Evolutionary conservation across 176 grass and related monocot species (phyloP).

Genomic region (Oryza nivara): DNA sequence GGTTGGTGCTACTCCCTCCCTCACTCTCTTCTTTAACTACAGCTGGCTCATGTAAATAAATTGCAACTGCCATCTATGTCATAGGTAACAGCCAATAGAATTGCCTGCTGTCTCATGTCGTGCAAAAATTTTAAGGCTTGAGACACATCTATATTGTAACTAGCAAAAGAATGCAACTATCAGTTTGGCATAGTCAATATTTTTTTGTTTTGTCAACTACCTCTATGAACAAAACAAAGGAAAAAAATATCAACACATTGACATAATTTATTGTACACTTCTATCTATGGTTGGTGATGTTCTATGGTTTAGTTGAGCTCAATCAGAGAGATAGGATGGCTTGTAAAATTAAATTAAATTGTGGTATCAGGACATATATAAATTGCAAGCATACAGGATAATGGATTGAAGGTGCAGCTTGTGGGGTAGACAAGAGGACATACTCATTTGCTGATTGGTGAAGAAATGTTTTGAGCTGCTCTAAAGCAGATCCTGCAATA

Average conservation of each 20-base stretch:
- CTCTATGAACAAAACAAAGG: background rate
- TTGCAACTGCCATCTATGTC: constrained; percentile 1
- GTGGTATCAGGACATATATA: background rate
- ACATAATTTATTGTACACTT: constrained; percentile 21
- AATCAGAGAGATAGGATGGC: constrained; percentile 23
- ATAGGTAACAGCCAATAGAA: background rate
- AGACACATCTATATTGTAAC: constrained; percentile 2
- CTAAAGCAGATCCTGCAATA: constrained; percentile 79
- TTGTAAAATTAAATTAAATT: constrained; percentile 7
- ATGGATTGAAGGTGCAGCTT: background rate
- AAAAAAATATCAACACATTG: background rate
- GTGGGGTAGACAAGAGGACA: constrained; percentile 37
- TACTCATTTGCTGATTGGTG: constrained; percentile 92
- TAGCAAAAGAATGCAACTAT: background rate
- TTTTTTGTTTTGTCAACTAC: background rate
- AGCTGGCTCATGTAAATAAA: background rate
- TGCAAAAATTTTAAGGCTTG: background rate
- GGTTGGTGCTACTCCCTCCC: background rate
- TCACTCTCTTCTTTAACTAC: background rate
- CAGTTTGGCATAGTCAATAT: background rate
- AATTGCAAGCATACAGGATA: constrained; percentile 16
- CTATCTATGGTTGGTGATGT: constrained; percentile 1
- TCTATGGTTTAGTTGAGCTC: constrained; percentile 1
- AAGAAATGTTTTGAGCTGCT: constrained; percentile 79
- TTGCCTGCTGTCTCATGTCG: constrained; percentile 10